Percentiles rank a stretch among this genome's conserved stretches.
Evolutionary conservation across 345 rosid genomes (phyloP).

Genomic region (Leavenworthia alabamica): DNA sequence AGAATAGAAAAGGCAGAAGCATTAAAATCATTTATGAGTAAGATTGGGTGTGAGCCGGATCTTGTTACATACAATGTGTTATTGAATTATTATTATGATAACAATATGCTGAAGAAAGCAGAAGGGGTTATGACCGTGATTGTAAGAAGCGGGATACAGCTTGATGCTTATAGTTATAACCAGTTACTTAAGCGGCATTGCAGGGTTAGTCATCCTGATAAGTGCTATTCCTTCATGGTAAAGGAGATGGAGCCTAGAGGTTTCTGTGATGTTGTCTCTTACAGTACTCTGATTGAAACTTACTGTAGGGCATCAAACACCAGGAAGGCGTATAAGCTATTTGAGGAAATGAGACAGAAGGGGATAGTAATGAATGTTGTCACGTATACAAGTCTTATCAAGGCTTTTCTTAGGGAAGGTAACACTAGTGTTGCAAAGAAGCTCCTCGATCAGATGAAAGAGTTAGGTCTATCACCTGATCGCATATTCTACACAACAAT

Average conservation of each 20-base stretch:
- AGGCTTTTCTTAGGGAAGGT: conserved; percentile 60
- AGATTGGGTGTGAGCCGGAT: conserved; percentile 63
- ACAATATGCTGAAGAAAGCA: conserved; percentile 55
- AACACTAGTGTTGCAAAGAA: conserved; percentile 49
- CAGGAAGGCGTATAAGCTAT: conserved; percentile 52
- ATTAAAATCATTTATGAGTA: conserved; percentile 62
- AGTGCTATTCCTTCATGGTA: conserved; percentile 52
- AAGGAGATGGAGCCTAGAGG: conserved; percentile 64
- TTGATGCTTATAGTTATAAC: conserved; percentile 77
- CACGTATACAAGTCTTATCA: conserved; percentile 68
- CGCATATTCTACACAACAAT: conserved; percentile 71
- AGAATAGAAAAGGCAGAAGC: conserved; percentile 74
- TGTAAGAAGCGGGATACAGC: conserved; percentile 67
- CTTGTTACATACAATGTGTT: conserved; percentile 71
- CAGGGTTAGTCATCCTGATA: conserved; percentile 45
- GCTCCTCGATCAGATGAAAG: conserved; percentile 66
- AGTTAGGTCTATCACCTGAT: conserved; percentile 57
- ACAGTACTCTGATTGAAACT: conserved; percentile 64
- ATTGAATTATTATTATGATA: conserved; percentile 65
- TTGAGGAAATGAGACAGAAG: conserved; percentile 61
- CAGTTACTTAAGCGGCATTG: conserved; percentile 74
- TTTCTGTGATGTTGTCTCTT: conserved; percentile 67
- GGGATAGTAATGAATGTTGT: conserved; percentile 64
- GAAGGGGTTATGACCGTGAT: conserved; percentile 53
- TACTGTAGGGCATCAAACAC: conserved; percentile 44